These are phyloP conservation scores for Astrothelium macrocarpum DNA, from an alignment of 495 filamentous ascomycete species.

Conservation along the genomic window DNA sequence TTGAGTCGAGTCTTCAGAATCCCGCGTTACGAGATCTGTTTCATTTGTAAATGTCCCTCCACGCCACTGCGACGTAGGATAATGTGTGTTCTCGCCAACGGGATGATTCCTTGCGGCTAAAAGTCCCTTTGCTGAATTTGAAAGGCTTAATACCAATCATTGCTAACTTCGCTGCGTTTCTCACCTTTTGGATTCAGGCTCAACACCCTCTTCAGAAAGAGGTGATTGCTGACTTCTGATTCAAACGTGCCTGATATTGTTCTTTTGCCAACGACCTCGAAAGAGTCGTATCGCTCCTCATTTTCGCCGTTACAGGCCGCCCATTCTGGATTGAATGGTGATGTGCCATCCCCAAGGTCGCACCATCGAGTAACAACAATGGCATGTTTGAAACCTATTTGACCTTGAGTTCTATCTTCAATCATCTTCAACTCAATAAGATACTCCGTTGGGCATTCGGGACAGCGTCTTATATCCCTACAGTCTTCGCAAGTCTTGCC, in stretches of 20 bases:
- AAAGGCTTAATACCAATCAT: conserved; percentile 41
- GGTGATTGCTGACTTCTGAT: conserved; percentile 40
- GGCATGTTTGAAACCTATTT: conserved; percentile 43
- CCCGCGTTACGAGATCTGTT: neutral
- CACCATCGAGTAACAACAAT: conserved; percentile 52
- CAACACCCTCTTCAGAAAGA: conserved; percentile 48
- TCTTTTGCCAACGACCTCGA: conserved; percentile 40
- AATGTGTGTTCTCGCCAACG: neutral
- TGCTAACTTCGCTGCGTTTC: conserved; percentile 38
- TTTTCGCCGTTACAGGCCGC: conserved; percentile 38
- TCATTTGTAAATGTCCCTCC: neutral
- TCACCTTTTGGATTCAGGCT: conserved; percentile 44
- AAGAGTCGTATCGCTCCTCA: conserved; percentile 41
- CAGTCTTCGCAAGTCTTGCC: conserved; percentile 44
- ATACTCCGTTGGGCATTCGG: conserved; percentile 52
- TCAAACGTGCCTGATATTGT: conserved; percentile 51
- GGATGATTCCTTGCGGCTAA: neutral
- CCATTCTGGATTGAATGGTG: conserved; percentile 40
- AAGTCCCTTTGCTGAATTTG: neutral
- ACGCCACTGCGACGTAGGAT: conserved; percentile 1
- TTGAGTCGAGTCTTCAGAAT: neutral
- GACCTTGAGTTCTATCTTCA: conserved; percentile 36
- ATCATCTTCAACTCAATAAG: conserved; percentile 46
- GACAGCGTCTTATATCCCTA: conserved; percentile 47
- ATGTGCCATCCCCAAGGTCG: conserved; percentile 46